phyloP scores from a whole-genome alignment of 2,329 filamentous ascomycete species.

The Aspergillus caelatus region DNA sequence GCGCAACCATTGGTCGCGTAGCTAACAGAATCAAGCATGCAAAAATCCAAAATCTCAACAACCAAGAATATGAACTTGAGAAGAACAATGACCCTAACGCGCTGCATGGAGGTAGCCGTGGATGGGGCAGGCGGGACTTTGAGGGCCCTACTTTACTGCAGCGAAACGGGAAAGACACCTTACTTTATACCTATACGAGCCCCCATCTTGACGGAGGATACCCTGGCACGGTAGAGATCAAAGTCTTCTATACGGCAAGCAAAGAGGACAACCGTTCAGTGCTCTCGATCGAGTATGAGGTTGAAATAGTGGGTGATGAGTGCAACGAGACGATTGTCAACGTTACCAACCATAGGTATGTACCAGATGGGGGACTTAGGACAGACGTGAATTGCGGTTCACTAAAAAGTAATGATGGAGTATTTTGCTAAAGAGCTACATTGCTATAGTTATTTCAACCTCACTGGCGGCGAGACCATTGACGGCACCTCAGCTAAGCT shows the following conservation, averaged over 20 bases:
- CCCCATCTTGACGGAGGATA: constrained; percentile 86
- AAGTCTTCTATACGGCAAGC: constrained; percentile 76
- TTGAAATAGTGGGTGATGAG: constrained; percentile 72
- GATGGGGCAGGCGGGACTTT: constrained; percentile 58
- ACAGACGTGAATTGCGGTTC: neutral
- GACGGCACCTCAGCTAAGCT: constrained; percentile 64
- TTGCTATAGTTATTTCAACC: constrained; percentile 65
- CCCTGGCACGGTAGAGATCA: constrained; percentile 79
- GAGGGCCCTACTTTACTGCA: constrained; percentile 60
- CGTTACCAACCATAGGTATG: constrained; percentile 90
- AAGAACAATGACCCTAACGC: constrained; percentile 79
- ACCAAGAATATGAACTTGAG: constrained; percentile 67
- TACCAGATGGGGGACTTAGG: neutral
- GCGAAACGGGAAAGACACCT: constrained; percentile 63
- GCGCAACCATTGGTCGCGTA: constrained; percentile 85
- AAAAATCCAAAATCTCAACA: constrained; percentile 71
- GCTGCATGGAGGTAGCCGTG: constrained; percentile 70
- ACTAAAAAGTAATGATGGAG: neutral
- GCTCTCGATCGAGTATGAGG: constrained; percentile 87
- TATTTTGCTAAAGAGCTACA: neutral
- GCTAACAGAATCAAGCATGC: constrained; percentile 80
- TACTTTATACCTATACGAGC: constrained; percentile 68
- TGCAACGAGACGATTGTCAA: constrained; percentile 89
- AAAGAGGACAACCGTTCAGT: constrained; percentile 70
- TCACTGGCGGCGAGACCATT: constrained; percentile 61